These are phyloP conservation scores for Candolleomyces aberdarensis DNA, from an alignment of 768 basidiomycete genomes.

Conservation along the genomic window DNA sequence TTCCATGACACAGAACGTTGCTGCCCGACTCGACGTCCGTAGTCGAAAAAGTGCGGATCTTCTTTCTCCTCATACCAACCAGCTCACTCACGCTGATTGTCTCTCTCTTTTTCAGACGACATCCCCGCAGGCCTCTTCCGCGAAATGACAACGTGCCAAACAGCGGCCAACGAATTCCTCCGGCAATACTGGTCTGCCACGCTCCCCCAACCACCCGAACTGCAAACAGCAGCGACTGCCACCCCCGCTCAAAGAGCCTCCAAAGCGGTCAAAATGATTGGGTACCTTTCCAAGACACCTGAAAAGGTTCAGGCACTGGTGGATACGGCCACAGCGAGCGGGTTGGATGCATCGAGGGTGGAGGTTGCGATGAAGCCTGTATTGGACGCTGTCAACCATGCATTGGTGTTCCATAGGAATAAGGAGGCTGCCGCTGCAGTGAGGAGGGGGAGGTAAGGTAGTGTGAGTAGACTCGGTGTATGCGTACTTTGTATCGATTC, in stretches of 20 bases:
- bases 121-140: conserved; percentile 76
- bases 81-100: neutral
- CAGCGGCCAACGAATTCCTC: conserved; percentile 92
- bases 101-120: conserved; percentile 47
- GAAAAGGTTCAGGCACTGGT: conserved; percentile 85
- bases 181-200: conserved; percentile 93
- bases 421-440: conserved; percentile 25
- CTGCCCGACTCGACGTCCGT: conserved; percentile 65
- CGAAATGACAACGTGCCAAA: conserved; percentile 87
- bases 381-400: conserved; percentile 69
- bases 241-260: conserved; percentile 68
- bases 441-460: neutral
- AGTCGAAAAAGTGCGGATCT: conserved; percentile 55
- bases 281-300: conserved; percentile 72
- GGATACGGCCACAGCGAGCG: conserved; percentile 52
- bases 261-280: conserved; percentile 86
- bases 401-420: conserved; percentile 56
- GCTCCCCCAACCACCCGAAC: conserved; percentile 68
- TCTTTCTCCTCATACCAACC: neutral
- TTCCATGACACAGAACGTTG: conserved; percentile 78
- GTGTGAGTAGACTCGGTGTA: neutral
- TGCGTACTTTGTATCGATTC: too few relatives aligned
- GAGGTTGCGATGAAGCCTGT: conserved; percentile 74
- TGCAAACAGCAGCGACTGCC: conserved; percentile 43
- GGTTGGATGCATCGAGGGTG: conserved; percentile 60